A percentile compares a stretch with the other conserved stretches of the same genome.
Conservation (phyloP, 305 asterid genomes). For the Stenogyne calaminthoides region DNA sequence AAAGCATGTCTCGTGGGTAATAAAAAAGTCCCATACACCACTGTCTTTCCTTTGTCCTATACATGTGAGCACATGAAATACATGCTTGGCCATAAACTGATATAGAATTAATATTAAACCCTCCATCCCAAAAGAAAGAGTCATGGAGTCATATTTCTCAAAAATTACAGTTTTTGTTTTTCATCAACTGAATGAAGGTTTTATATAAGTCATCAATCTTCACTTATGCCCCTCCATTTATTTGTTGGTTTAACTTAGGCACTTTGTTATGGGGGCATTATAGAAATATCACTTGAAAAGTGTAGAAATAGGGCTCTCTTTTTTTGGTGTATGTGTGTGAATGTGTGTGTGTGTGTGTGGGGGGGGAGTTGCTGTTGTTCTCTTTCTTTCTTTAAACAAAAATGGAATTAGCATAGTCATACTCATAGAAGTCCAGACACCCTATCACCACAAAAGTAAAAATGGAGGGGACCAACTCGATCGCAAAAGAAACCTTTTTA, state of each 20-base stretch:
- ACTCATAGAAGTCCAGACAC: constrained; percentile 12
- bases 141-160: neutral
- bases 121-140: neutral
- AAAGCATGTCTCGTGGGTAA: neutral
- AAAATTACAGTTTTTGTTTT: neutral
- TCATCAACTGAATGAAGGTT: neutral
- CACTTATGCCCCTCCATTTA: neutral
- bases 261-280: neutral
- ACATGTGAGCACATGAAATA: constrained; percentile 19
- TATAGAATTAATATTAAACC: neutral
- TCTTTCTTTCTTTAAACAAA: neutral
- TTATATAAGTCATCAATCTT: neutral
- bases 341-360: too few species aligned
- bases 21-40: constrained; percentile 8
- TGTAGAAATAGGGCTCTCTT: neutral
- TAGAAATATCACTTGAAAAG: neutral
- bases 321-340: too few species aligned
- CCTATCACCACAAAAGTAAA: constrained; percentile 4
- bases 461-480: neutral
- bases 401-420: constrained; percentile 1
- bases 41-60: neutral
- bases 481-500: too few species aligned
- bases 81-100: neutral
- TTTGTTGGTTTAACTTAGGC: neutral
- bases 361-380: too few species aligned